Percentiles rank a stretch among this genome's conserved stretches.
Evolutionary conservation across 768 basidiomycete species (phyloP).

Genomic region (Mrakia frigida): DNA sequence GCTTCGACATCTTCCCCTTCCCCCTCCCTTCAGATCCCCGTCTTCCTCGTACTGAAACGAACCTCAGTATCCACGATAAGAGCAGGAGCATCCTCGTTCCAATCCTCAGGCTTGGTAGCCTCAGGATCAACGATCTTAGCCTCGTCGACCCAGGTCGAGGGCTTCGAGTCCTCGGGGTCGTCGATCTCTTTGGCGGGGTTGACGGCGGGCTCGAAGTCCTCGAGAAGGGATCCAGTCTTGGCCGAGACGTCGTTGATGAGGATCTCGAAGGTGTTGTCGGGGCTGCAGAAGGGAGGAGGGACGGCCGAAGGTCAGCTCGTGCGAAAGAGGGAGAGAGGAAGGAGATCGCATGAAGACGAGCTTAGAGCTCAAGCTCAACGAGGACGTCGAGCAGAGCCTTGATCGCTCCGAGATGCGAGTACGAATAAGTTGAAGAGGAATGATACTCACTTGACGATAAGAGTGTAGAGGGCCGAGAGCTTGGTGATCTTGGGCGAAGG

Average conservation of each 20-base stretch:
- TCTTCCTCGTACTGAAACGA: not conserved
- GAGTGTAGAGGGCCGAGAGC: conserved; percentile 87
- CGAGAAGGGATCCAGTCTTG: conserved; percentile 74
- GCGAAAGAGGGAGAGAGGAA: too few relatives aligned
- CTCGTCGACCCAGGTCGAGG: conserved; percentile 84
- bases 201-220: conserved; percentile 87
- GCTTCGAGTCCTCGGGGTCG: conserved; percentile 86
- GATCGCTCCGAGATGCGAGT: too few relatives aligned
- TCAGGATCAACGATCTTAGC: conserved; percentile 78
- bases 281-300: conserved; percentile 49
- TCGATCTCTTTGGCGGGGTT: conserved; percentile 87
- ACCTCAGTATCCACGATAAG: conserved; percentile 75
- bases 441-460: conserved; percentile 72
- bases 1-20: not conserved
- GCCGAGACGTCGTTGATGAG: conserved; percentile 79
- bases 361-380: too few relatives aligned
- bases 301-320: not conserved
- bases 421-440: too few relatives aligned
- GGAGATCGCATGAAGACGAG: too few relatives aligned
- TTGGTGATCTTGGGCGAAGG: conserved; percentile 85
- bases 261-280: conserved; percentile 91
- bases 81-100: conserved; percentile 95
- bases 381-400: too few relatives aligned
- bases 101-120: conserved; percentile 88
- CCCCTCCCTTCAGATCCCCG: not conserved